Percentiles rank a stretch among this genome's conserved stretches.
Conservation (phyloP, 2,329 filamentous ascomycete genomes). For the Aspergillus brasiliensis region DNA sequence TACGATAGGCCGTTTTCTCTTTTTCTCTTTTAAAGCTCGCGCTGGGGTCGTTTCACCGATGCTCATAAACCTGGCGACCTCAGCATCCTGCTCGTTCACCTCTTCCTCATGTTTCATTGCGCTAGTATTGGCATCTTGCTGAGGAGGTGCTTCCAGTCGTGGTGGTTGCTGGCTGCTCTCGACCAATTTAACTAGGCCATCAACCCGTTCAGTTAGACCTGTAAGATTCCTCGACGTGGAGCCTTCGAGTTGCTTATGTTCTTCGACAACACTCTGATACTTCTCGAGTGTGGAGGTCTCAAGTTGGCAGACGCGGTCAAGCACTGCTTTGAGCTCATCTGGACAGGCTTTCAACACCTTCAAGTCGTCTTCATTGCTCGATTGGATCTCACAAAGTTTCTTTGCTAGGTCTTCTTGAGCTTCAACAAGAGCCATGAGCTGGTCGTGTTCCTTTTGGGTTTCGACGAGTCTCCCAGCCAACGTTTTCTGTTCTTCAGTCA, state of each 20-base stretch:
- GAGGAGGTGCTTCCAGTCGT: background rate
- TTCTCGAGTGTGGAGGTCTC: background rate
- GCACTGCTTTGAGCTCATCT: conserved; percentile 7
- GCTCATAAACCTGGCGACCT: background rate
- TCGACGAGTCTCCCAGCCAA: background rate
- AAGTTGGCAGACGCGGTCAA: conserved; percentile 11
- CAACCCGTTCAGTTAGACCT: background rate
- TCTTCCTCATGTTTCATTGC: background rate
- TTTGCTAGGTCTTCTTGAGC: background rate
- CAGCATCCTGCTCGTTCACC: background rate
- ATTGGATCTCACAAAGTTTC: background rate
- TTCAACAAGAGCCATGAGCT: background rate
- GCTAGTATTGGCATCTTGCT: background rate
- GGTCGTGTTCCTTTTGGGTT: background rate
- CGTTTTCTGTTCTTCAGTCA: background rate
- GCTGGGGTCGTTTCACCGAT: conserved; percentile 5
- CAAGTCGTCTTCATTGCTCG: background rate
- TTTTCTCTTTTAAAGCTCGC: background rate
- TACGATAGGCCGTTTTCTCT: conserved; percentile 2
- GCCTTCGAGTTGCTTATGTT: background rate
- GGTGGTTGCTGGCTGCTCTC: background rate
- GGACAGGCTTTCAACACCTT: background rate
- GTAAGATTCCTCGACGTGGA: background rate
- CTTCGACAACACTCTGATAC: conserved; percentile 8
- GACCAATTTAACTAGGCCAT: background rate